Percentiles rank a stretch among this genome's conserved stretches.
These are phyloP conservation scores for Ligustrum vulgare DNA, from an alignment of 257 asterid species.

Conservation along the genomic window DNA sequence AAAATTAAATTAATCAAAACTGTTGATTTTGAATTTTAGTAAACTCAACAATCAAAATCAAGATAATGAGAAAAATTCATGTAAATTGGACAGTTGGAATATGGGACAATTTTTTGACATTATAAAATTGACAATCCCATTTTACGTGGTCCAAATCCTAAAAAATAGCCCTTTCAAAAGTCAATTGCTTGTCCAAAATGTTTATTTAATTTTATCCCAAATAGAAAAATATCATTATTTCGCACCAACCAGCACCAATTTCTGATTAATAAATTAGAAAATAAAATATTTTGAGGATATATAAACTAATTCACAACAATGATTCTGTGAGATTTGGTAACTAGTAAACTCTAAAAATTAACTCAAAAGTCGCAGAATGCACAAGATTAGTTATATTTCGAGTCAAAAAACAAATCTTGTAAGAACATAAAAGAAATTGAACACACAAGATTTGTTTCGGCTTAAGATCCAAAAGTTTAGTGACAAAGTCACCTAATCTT, in stretches of 20 bases:
- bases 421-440: too few relatives aligned
- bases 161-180: conserved; percentile 15
- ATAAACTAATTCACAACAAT: background rate
- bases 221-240: conserved; percentile 11
- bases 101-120: conserved; percentile 23
- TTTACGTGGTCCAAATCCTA: conserved; percentile 32
- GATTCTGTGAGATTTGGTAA: background rate
- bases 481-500: too few relatives aligned
- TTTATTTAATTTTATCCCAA: background rate
- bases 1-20: background rate
- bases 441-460: too few relatives aligned
- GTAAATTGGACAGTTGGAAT: conserved; percentile 42
- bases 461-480: too few relatives aligned
- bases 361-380: too few relatives aligned
- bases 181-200: conserved; percentile 31
- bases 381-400: too few relatives aligned
- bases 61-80: conserved; percentile 9
- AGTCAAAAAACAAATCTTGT: too few relatives aligned
- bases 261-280: background rate
- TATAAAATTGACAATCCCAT: background rate
- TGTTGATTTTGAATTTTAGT: background rate
- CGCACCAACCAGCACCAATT: conserved; percentile 29
- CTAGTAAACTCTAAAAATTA: conserved; percentile 3
- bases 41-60: conserved; percentile 23
- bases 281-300: background rate